A percentile compares a stretch with the other conserved stretches of the same genome.
These are phyloP conservation scores for Yarrowia sp. DNA, from an alignment of 805 yeast genomes.

Conservation along the genomic window DNA sequence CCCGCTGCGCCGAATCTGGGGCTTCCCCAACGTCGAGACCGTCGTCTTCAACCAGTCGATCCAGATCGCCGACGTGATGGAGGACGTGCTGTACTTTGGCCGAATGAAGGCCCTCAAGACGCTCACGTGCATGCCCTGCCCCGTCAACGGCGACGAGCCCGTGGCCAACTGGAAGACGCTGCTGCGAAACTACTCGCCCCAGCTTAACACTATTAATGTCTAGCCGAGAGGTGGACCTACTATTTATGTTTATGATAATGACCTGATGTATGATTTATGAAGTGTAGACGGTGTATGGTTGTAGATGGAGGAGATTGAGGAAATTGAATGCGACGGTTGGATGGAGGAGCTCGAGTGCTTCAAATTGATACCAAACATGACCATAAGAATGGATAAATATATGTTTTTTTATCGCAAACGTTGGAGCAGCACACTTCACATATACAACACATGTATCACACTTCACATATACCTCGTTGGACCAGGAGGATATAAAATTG, in stretches of 20 bases:
- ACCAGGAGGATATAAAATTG: too few relatives aligned
- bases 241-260: constrained; percentile 26
- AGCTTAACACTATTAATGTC: constrained; percentile 21
- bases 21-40: constrained; percentile 38
- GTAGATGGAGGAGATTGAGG: too few relatives aligned
- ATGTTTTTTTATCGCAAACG: too few relatives aligned
- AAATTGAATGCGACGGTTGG: too few relatives aligned
- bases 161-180: constrained; percentile 21
- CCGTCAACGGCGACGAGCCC: constrained; percentile 8
- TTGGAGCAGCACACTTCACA: too few relatives aligned
- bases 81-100: constrained; percentile 36
- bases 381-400: too few relatives aligned
- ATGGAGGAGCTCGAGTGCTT: too few relatives aligned
- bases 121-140: constrained; percentile 34
- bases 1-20: constrained; percentile 37
- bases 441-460: too few relatives aligned
- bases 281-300: too few relatives aligned
- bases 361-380: too few relatives aligned
- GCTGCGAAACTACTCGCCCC: constrained; percentile 26
- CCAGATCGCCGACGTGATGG: constrained; percentile 34
- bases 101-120: constrained; percentile 33
- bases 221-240: background rate
- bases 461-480: too few relatives aligned
- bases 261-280: background rate
- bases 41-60: constrained; percentile 30